These are phyloP conservation scores for Fusarium sarcochroum DNA, from an alignment of 2,329 filamentous ascomycete species.

Conservation along the genomic window DNA sequence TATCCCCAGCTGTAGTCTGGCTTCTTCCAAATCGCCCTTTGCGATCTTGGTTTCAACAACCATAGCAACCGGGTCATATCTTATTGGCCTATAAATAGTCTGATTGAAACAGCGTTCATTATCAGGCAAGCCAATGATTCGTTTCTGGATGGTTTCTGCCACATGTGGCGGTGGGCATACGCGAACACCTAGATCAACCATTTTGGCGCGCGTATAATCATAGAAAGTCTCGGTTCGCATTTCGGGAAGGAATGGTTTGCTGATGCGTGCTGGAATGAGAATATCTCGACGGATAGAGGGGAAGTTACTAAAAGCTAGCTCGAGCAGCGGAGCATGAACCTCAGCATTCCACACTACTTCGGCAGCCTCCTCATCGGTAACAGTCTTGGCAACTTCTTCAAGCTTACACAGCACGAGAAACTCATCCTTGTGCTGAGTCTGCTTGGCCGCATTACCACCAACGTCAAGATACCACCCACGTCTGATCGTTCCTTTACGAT, in stretches of 20 bases:
- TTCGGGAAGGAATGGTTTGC: background rate
- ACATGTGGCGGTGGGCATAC: background rate
- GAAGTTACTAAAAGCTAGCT: background rate
- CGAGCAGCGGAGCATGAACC: background rate
- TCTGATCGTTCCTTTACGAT: background rate
- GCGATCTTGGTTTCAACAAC: no score
- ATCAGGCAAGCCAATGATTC: background rate
- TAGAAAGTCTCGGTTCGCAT: background rate
- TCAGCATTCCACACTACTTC: background rate
- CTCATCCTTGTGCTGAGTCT: background rate
- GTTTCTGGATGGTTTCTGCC: background rate
- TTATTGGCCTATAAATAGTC: no score
- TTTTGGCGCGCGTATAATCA: background rate
- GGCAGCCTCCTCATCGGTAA: background rate
- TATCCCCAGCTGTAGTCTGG: no score
- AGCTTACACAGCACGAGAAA: background rate
- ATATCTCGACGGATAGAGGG: background rate
- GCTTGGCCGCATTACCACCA: background rate
- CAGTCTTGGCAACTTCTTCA: background rate
- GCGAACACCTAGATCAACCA: background rate
- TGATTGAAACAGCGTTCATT: no score
- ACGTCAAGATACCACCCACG: background rate
- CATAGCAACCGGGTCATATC: no score
- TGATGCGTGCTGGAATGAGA: background rate
- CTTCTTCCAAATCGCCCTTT: no score